phyloP scores from a whole-genome alignment of 176 grass and related monocot species.

The Chrysopogon serrulatus region DNA sequence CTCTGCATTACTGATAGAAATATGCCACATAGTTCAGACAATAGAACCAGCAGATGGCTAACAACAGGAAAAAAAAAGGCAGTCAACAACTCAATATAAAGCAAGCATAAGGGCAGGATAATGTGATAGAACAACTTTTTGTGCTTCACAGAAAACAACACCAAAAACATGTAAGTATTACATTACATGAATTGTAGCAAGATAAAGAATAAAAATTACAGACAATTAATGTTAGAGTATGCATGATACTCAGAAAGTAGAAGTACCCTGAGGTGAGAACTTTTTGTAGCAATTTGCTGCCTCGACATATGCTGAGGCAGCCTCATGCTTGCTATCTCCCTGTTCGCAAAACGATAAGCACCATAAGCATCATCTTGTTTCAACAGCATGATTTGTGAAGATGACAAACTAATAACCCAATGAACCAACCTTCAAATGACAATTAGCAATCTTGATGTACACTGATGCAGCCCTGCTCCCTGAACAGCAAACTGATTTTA shows the following conservation, averaged over 20 bases:
- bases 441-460: constrained; percentile 37
- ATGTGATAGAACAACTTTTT: background rate
- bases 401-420: background rate
- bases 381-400: background rate
- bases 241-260: background rate
- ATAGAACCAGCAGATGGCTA: background rate
- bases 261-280: constrained; percentile 54
- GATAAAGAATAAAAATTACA: background rate
- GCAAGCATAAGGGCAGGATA: background rate
- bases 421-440: background rate
- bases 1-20: background rate
- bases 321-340: constrained; percentile 74
- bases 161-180: background rate
- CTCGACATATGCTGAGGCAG: constrained; percentile 66
- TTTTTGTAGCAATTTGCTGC: constrained; percentile 90
- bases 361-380: constrained; percentile 11
- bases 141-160: background rate
- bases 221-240: background rate
- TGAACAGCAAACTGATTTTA: constrained; percentile 36
- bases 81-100: background rate
- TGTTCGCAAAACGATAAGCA: constrained; percentile 19
- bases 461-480: constrained; percentile 84
- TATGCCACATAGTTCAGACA: background rate
- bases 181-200: background rate
- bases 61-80: background rate